phyloP scores from a whole-genome alignment of 176 grass and related monocot species.

The Musa itinerans region DNA sequence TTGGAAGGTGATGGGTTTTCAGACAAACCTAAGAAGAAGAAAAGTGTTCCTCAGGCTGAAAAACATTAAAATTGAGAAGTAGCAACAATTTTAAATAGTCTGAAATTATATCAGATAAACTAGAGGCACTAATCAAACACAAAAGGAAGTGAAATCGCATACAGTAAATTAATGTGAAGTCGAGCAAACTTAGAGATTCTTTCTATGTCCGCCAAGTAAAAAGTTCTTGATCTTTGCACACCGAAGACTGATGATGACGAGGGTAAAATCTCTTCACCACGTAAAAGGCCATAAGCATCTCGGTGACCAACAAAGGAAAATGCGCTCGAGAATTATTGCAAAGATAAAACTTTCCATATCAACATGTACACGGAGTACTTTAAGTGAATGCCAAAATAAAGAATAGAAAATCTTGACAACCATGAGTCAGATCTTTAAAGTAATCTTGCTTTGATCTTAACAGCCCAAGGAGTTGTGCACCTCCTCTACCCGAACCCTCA shows the following conservation, averaged over 20 bases:
- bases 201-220: no score
- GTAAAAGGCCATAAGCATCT: no score
- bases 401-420: neutral
- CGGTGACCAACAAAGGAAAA: no score
- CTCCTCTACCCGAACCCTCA: no score
- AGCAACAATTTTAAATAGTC: neutral
- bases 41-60: neutral
- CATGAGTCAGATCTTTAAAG: neutral
- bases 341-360: no score
- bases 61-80: neutral
- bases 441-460: no score
- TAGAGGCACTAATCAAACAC: neutral
- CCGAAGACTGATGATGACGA: no score
- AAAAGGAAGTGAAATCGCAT: neutral
- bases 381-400: neutral
- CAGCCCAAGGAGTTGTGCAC: no score
- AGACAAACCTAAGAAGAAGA: conserved; percentile 18
- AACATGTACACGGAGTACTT: neutral
- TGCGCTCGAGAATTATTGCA: no score
- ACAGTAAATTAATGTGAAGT: neutral
- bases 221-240: no score
- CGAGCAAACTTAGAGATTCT: neutral
- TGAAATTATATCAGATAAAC: neutral
- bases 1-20: conserved; percentile 6
- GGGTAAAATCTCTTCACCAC: no score